phyloP scores from a whole-genome alignment of 2,329 filamentous ascomycete species.

The Aureobasidium sp. region DNA sequence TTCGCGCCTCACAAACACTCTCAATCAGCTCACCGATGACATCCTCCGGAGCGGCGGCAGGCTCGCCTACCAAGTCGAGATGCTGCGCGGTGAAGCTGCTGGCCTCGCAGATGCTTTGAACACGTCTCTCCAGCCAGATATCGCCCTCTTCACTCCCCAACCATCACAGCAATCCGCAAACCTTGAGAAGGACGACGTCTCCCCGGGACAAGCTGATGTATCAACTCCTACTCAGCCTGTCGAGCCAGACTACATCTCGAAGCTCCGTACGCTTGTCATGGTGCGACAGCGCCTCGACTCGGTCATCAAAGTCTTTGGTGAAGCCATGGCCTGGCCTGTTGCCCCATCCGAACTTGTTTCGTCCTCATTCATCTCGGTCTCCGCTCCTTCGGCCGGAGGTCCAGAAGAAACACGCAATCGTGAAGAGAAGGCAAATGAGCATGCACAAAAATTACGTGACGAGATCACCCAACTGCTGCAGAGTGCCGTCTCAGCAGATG shows the following conservation, averaged over 20 bases:
- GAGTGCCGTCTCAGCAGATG: conserved; percentile 47
- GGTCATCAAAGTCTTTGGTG: conserved; percentile 85
- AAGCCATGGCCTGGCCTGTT: conserved; percentile 92
- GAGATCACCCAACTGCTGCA: conserved; percentile 66
- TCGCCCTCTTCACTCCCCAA: conserved; percentile 57
- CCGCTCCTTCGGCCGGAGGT: conserved; percentile 67
- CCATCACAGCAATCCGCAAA: background rate
- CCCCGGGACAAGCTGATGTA: conserved; percentile 6
- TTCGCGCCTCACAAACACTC: conserved; percentile 67
- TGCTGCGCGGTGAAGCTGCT: conserved; percentile 80
- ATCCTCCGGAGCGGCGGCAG: conserved; percentile 83
- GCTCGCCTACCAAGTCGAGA: conserved; percentile 88
- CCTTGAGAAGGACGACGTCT: conserved; percentile 15
- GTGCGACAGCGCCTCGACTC: conserved; percentile 79
- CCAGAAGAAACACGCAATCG: conserved; percentile 54
- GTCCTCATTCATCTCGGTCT: conserved; percentile 84
- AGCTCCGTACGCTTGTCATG: conserved; percentile 73
- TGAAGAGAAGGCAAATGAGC: conserved; percentile 81
- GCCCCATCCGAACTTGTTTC: conserved; percentile 82
- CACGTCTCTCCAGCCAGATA: conserved; percentile 64
- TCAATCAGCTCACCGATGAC: conserved; percentile 90
- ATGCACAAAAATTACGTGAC: conserved; percentile 60
- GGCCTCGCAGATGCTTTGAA: conserved; percentile 72
- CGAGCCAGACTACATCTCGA: conserved; percentile 54
- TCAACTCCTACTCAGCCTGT: conserved; percentile 11